A percentile compares a stretch with the other conserved stretches of the same genome.
phyloP scores from a whole-genome alignment of 306 rosid species.

The Medicago lupulina region DNA sequence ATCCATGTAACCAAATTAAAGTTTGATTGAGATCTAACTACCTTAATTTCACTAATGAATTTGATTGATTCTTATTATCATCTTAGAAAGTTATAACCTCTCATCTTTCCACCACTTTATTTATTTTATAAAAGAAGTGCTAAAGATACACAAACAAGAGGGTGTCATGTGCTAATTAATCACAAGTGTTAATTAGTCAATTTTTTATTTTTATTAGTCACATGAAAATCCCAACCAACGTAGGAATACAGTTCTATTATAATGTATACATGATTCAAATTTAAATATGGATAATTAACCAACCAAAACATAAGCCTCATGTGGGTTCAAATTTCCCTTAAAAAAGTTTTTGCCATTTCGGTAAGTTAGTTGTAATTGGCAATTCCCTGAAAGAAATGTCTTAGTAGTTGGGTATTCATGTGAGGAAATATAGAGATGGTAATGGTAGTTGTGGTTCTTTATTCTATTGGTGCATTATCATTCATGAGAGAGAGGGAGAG shows the following conservation, averaged over 20 bases:
- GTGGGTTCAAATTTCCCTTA: conserved; percentile 36
- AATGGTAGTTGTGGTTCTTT: conserved; percentile 77
- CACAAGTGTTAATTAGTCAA: neutral
- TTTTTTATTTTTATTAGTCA: conserved; percentile 6
- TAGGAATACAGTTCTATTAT: no score
- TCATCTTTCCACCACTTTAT: neutral
- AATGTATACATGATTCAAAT: neutral
- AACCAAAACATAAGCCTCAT: neutral
- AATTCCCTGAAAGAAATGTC: conserved; percentile 51
- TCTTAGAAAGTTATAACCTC: conserved; percentile 10
- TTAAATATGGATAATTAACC: conserved; percentile 28
- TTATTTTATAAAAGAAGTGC: neutral
- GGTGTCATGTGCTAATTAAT: neutral
- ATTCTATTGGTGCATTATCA: conserved; percentile 63
- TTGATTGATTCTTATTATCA: conserved; percentile 20
- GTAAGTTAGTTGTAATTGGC: conserved; percentile 63
- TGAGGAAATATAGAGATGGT: conserved; percentile 54
- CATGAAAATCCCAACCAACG: conserved; percentile 7
- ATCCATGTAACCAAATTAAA: conserved; percentile 38
- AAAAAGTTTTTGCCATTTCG: conserved; percentile 17
- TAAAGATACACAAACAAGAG: neutral
- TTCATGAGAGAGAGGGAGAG: conserved; percentile 47
- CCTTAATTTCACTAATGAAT: conserved; percentile 3
- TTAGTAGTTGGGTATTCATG: conserved; percentile 62
- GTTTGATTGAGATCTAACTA: conserved; percentile 38